phyloP scores from a whole-genome alignment of 306 rosid species.

The Citrullus colocynthis region DNA sequence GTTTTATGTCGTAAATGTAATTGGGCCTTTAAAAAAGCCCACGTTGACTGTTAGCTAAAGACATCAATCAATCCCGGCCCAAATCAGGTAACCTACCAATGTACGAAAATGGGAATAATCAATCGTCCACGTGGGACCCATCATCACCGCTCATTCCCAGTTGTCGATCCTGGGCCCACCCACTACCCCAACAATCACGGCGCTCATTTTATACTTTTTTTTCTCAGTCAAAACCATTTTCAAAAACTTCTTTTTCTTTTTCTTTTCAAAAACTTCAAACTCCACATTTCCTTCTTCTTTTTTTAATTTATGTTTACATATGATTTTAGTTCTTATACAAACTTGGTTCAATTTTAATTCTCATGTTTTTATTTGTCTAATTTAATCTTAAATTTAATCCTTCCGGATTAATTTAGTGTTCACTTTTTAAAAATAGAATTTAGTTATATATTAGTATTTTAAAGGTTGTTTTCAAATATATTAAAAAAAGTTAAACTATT shows the following conservation, averaged over 20 bases:
- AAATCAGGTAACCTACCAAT: neutral
- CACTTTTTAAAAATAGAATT: no score
- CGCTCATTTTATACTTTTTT: neutral
- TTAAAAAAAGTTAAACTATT: no score
- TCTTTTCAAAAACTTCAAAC: neutral
- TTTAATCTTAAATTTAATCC: no score
- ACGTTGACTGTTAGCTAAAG: neutral
- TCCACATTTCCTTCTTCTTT: neutral
- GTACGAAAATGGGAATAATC: neutral
- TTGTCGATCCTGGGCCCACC: neutral
- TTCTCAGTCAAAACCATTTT: neutral
- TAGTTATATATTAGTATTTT: no score
- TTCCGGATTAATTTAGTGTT: no score
- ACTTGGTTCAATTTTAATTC: no score
- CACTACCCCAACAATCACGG: constrained; percentile 3
- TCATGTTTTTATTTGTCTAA: no score
- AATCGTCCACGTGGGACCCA: neutral
- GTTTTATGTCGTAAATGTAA: neutral
- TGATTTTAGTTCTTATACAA: no score
- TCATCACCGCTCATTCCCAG: neutral
- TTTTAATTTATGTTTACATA: no score
- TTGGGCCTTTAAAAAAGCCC: neutral
- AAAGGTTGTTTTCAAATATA: no score
- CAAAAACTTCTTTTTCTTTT: neutral
- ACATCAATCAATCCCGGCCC: neutral